A percentile compares a stretch with the other conserved stretches of the same genome.
Evolutionary conservation across 2,329 filamentous ascomycete genomes (phyloP).

Genomic region (Dactylellina sp.): DNA sequence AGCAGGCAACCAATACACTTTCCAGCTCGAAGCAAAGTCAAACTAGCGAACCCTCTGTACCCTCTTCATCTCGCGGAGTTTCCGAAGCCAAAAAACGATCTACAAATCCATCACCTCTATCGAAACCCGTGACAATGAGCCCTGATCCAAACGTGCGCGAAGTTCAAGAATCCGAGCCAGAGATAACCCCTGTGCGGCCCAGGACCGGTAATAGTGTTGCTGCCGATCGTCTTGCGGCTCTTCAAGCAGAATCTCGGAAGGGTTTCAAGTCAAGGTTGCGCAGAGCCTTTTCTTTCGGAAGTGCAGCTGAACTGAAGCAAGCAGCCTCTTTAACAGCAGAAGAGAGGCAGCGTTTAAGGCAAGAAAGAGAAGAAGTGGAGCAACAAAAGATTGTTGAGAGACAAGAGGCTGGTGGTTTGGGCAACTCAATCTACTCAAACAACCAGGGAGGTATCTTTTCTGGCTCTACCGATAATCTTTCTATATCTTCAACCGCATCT

Average conservation of each 20-base stretch:
- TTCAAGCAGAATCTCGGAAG: slow-evolving; percentile 68
- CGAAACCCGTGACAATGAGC: slow-evolving; percentile 75
- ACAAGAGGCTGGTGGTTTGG: slow-evolving; percentile 91
- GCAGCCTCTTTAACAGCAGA: slow-evolving; percentile 69
- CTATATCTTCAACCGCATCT: slow-evolving; percentile 88
- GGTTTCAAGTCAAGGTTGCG: slow-evolving; percentile 73
- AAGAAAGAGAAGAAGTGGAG: slow-evolving; percentile 76
- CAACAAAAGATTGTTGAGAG: slow-evolving; percentile 90
- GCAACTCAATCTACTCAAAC: slow-evolving; percentile 86
- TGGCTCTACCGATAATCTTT: slow-evolving; percentile 93
- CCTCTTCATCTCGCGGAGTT: slow-evolving; percentile 62
- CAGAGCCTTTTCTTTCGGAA: slow-evolving; percentile 95
- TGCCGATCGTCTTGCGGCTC: slow-evolving; percentile 84
- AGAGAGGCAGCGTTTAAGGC: slow-evolving; percentile 63
- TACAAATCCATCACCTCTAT: slow-evolving; percentile 78
- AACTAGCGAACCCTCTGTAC: not conserved
- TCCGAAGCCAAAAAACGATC: slow-evolving; percentile 75
- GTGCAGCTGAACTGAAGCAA: slow-evolving; percentile 87
- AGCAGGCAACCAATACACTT: slow-evolving; percentile 53
- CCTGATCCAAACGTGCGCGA: slow-evolving; percentile 63
- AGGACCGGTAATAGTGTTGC: slow-evolving; percentile 72
- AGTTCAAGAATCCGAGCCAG: slow-evolving; percentile 52
- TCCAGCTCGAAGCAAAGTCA: slow-evolving; percentile 65
- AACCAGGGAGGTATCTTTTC: slow-evolving; percentile 85
- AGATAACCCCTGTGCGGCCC: slow-evolving; percentile 36